A percentile compares a stretch with the other conserved stretches of the same genome.
These are phyloP conservation scores for Tolypocladium ovalisporum DNA, from an alignment of 2,329 filamentous ascomycete genomes.

Conservation along the genomic window DNA sequence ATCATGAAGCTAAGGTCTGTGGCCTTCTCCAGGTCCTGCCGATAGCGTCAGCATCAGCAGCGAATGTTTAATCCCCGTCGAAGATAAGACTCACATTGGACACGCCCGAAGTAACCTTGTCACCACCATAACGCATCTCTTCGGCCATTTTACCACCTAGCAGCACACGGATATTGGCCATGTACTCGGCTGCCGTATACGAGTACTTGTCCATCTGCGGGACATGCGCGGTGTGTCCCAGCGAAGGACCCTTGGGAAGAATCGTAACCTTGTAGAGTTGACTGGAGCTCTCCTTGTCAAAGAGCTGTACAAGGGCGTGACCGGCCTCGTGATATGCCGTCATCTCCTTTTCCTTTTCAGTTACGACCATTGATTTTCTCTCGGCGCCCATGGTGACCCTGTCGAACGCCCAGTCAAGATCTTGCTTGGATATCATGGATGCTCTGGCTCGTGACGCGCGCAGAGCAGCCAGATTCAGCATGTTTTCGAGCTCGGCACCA, in stretches of 20 bases:
- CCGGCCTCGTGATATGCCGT: slow-evolving; percentile 97
- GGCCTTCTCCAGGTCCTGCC: slow-evolving; percentile 69
- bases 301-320: slow-evolving; percentile 82
- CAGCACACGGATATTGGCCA: slow-evolving; percentile 67
- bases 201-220: slow-evolving; percentile 91
- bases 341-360: slow-evolving; percentile 85
- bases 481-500: slow-evolving; percentile 90
- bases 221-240: slow-evolving; percentile 80
- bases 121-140: slow-evolving; percentile 83
- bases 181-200: slow-evolving; percentile 72
- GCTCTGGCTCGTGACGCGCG: slow-evolving; percentile 84
- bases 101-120: slow-evolving; percentile 84
- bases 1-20: slow-evolving; percentile 77
- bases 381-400: slow-evolving; percentile 97
- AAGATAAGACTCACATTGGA: slow-evolving; percentile 51
- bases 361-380: slow-evolving; percentile 78
- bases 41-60: slow-evolving; percentile 13
- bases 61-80: not conserved
- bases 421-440: slow-evolving; percentile 59
- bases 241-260: slow-evolving; percentile 74
- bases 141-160: slow-evolving; percentile 85
- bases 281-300: slow-evolving; percentile 58
- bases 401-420: slow-evolving; percentile 97
- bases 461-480: slow-evolving; percentile 92
- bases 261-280: slow-evolving; percentile 96